Base-by-base conservation (phyloP, 2,329 filamentous ascomycete genomes). In the Aspergillus carbonarius region DNA sequence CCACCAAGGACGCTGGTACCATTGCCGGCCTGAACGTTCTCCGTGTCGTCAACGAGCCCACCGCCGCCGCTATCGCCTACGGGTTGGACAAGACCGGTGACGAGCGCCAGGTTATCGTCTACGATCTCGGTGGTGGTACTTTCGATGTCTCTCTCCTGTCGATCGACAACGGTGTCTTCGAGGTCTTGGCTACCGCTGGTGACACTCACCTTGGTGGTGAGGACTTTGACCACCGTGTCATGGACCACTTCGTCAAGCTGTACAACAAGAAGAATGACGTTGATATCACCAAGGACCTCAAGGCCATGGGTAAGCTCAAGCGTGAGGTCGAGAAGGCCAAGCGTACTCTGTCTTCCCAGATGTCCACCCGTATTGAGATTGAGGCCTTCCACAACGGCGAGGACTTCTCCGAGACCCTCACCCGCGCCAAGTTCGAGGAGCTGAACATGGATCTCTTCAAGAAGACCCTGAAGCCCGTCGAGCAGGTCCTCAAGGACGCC, bases 241-340 rank as follows among this genome's bases (percentile, higher is more conserved):
- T 98, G 83, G 92, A 90, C 85, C 85, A 93, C 87, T 92, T 98
- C 76, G 88, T 89, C 83, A 97, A 98, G 89, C 83, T 85, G 71
- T 98, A 96, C 88, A 98, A 98, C 89, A 97, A 97, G 89, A 95
- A 97, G 86, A 86, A 97, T 84, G 82, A 80, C 70, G 92, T 96
- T 68, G 92, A 99, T 70, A 86, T 98, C 76, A 90, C 88, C 81
- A 96, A 96, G 85, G 92, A 98, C 75, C 82, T 89, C 67, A 97
- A 97, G 90, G 89, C 93, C 68, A 98, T 98, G 93, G 92, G 93
- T 82, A 99, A 98, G 84, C 87, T 99, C 71, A 98, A 98, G 91
- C 93, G 95, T 72, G 95, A 98, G 81, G 93, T 95, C 70, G 95
- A 99, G 81, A 97, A 97, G 88, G 95, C 95, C 81, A 99, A 99